Conservation (phyloP, 129 eudicot species). For the Helichrysum umbraculigerum region DNA sequence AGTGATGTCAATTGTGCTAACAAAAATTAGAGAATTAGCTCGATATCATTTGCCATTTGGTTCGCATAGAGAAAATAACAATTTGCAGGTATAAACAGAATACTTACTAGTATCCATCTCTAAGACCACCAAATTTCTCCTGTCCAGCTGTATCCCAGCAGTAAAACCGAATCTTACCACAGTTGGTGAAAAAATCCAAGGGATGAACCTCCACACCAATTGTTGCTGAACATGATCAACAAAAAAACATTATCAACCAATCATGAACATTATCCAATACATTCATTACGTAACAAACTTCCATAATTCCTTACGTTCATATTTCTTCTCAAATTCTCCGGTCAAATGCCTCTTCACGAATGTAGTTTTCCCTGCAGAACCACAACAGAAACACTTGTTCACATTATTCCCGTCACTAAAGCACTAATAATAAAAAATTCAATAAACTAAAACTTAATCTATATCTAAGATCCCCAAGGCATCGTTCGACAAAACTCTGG, state of each 20-base stretch:
- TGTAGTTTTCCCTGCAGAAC: conserved; percentile 65
- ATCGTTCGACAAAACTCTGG: not conserved
- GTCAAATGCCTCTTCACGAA: conserved; percentile 85
- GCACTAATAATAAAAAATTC: too few species aligned
- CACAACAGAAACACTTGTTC: not conserved
- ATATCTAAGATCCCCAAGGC: not conserved
- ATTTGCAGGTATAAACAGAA: not conserved
- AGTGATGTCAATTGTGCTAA: not conserved
- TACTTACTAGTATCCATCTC: conserved; percentile 84
- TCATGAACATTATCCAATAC: not conserved
- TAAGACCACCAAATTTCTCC: conserved; percentile 84
- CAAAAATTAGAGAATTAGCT: not conserved
- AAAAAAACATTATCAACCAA: conserved; percentile 8
- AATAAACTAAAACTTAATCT: not conserved
- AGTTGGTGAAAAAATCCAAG: conserved; percentile 76
- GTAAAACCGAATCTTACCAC: conserved; percentile 74
- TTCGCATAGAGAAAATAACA: not conserved
- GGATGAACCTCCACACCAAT: conserved; percentile 93
- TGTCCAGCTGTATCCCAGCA: conserved; percentile 95
- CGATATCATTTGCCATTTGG: not conserved
- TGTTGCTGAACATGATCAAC: conserved; percentile 45
- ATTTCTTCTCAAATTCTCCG: conserved; percentile 86
- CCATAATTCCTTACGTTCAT: conserved; percentile 54
- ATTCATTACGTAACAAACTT: not conserved
- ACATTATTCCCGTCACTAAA: too few species aligned